These are phyloP conservation scores for Coemansia sp. DNA, from an alignment of 192 early-diverging fungal species.

Conservation along the genomic window DNA sequence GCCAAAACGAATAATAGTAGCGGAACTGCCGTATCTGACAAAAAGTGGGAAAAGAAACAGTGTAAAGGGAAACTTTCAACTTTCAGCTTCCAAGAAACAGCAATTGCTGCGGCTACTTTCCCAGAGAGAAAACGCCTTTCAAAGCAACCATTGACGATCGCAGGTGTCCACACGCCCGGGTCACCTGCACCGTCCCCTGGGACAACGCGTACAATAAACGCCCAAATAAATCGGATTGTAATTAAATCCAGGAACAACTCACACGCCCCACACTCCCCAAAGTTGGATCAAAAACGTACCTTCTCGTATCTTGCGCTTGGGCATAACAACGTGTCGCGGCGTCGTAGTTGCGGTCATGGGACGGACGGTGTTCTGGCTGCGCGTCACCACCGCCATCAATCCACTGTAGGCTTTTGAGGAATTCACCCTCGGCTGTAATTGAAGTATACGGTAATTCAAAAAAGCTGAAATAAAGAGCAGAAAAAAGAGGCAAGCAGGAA, in stretches of 20 bases:
- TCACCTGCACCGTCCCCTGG: conserved; percentile 8
- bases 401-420: background rate
- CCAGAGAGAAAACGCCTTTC: too few relatives aligned
- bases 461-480: background rate
- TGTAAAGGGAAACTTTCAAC: background rate
- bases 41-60: background rate
- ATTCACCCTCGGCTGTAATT: background rate
- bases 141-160: too few relatives aligned
- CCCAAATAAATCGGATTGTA: background rate
- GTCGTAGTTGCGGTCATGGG: conserved; percentile 10
- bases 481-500: background rate
- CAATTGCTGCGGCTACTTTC: background rate
- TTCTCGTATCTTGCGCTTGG: conserved; percentile 43
- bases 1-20: background rate
- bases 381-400: conserved; percentile 47
- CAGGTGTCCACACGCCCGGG: background rate
- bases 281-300: conserved; percentile 22
- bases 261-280: background rate
- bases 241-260: background rate
- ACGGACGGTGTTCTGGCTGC: conserved; percentile 25
- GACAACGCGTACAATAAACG: background rate
- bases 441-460: background rate
- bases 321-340: conserved; percentile 14
- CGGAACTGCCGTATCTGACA: background rate
- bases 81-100: background rate